Percentiles rank a stretch among this genome's conserved stretches.
These are phyloP conservation scores for Boletus subparvulus DNA, from an alignment of 768 basidiomycete genomes.

Conservation along the genomic window DNA sequence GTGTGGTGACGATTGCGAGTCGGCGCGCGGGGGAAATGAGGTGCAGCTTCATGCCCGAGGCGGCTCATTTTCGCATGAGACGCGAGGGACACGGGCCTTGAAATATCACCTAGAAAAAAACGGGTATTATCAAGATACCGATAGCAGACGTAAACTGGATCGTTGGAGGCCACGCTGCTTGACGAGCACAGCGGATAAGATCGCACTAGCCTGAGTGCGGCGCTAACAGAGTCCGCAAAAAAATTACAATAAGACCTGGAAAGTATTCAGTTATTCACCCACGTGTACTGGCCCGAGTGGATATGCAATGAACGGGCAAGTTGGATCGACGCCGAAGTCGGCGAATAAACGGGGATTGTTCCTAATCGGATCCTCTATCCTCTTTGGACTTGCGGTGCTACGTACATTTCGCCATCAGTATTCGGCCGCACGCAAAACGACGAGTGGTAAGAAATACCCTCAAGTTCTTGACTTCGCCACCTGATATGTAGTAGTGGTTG, in stretches of 20 bases:
- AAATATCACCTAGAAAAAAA: slow-evolving; percentile 13
- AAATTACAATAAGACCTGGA: background rate
- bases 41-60: slow-evolving; percentile 7
- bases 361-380: slow-evolving; percentile 15
- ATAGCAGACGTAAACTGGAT: slow-evolving; percentile 25
- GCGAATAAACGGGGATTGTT: background rate
- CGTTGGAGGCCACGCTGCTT: slow-evolving; percentile 22
- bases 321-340: background rate
- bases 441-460: slow-evolving; percentile 2
- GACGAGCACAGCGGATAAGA: slow-evolving; percentile 3
- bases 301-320: background rate
- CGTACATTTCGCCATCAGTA: background rate
- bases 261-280: background rate
- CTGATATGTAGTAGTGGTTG: background rate
- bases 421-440: background rate
- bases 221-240: background rate
- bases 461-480: background rate
- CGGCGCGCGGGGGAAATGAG: slow-evolving; percentile 2
- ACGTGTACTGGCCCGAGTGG: slow-evolving; percentile 1
- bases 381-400: background rate
- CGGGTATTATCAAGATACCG: slow-evolving; percentile 11
- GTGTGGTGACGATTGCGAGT: background rate
- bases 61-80: slow-evolving; percentile 12
- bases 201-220: background rate
- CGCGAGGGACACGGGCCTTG: slow-evolving; percentile 8